Conservation (phyloP, 2,329 filamentous ascomycete genomes). For the Colletotrichum costaricense region DNA sequence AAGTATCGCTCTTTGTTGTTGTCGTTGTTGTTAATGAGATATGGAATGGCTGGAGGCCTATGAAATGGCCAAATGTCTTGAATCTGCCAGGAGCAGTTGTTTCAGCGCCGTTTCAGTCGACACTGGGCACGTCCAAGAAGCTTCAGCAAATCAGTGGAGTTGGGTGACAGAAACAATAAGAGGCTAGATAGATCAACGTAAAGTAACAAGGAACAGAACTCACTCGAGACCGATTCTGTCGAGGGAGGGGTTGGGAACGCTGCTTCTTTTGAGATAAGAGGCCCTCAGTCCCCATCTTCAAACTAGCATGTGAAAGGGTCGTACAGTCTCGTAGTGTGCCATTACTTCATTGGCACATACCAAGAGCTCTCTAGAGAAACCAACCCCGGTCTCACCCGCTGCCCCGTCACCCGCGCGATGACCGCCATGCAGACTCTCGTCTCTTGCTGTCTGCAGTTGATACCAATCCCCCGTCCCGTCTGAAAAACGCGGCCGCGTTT, state of each 20-base stretch:
- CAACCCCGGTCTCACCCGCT: constrained; percentile 11
- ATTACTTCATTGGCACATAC: not conserved
- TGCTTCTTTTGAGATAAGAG: constrained; percentile 11
- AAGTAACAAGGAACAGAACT: not conserved
- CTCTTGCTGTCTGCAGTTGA: not conserved
- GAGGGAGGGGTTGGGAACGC: not conserved
- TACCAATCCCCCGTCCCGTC: not conserved
- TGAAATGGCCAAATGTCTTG: not conserved
- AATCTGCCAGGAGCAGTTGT: constrained; percentile 15
- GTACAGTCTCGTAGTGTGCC: not conserved
- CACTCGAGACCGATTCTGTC: not conserved
- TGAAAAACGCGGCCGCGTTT: constrained; percentile 10
- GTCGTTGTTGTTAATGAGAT: not conserved
- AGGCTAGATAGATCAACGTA: not conserved
- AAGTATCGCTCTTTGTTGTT: not conserved
- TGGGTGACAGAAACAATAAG: not conserved
- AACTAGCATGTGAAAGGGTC: constrained; percentile 28
- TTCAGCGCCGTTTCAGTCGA: constrained; percentile 34
- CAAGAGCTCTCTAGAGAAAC: not conserved
- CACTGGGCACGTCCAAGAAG: constrained; percentile 6
- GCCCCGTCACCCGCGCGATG: constrained; percentile 1
- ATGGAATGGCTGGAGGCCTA: not conserved
- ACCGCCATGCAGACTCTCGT: not conserved
- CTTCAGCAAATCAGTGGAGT: constrained; percentile 21
- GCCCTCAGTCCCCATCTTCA: not conserved